phyloP scores from a whole-genome alignment of 352 stramenopile species.

The Phytophthora citrophthora region DNA sequence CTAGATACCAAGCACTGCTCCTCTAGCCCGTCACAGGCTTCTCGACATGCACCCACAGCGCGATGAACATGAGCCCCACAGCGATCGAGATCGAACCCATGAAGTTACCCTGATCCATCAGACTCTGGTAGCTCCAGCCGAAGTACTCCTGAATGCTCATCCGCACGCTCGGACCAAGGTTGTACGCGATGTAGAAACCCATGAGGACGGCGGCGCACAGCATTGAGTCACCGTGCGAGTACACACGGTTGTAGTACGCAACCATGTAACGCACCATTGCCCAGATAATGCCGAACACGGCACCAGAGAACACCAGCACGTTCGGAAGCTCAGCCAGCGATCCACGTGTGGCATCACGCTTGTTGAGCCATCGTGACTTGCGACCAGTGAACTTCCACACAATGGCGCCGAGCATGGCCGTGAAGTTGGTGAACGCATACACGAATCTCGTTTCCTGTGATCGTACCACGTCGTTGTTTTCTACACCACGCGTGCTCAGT shows the following conservation, averaged over 20 bases:
- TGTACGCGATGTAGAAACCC: constrained; percentile 79
- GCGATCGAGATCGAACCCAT: constrained; percentile 84
- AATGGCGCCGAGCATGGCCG: constrained; percentile 76
- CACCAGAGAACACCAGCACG: constrained; percentile 81
- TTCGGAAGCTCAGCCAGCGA: constrained; percentile 83
- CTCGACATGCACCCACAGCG: constrained; percentile 85
- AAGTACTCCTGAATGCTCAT: constrained; percentile 92
- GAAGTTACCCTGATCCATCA: constrained; percentile 90
- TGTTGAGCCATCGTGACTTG: constrained; percentile 78
- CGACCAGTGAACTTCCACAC: constrained; percentile 85
- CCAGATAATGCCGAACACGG: constrained; percentile 80
- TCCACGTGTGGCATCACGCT: constrained; percentile 59
- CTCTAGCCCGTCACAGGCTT: constrained; percentile 46
- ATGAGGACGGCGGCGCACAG: constrained; percentile 73
- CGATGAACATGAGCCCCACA: constrained; percentile 84
- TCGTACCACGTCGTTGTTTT: constrained; percentile 85
- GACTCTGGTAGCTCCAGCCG: constrained; percentile 88
- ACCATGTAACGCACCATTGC: constrained; percentile 83
- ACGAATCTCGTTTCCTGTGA: constrained; percentile 83
- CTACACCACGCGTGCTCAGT: constrained; percentile 74
- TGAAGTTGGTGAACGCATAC: constrained; percentile 85
- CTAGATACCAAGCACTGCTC: constrained; percentile 23
- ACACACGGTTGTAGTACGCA: constrained; percentile 74
- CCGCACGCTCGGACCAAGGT: constrained; percentile 77
- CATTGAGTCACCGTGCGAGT: constrained; percentile 80